Evolutionary conservation across 495 filamentous ascomycete species (phyloP), one percentile per base, ranked within the genome.

Genomic region (Oleoguttula mirabilis): DNA sequence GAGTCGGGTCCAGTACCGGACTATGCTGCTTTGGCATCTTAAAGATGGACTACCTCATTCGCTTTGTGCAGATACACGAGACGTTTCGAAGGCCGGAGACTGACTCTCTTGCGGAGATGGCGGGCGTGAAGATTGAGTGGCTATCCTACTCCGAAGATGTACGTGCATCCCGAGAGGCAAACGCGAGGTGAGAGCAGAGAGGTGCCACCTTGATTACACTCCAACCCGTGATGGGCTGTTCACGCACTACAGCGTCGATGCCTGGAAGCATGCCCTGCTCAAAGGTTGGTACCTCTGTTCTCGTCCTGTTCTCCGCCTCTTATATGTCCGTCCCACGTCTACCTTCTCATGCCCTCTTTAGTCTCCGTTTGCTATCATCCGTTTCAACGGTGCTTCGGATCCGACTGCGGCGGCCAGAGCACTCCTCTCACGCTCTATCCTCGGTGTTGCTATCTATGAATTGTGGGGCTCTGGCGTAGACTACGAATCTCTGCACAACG

Each of bases 1-100:
- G n/a, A n/a, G n/a, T n/a, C n/a, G n/a, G n/a, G n/a, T n/a, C n/a
- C n/a, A n/a, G n/a, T n/a, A n/a, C n/a, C n/a, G n/a, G n/a, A n/a
- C n/a, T n/a, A n/a, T n/a, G n/a, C n/a, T n/a, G n/a, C n/a, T n/a
- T n/a, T n/a, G n/a, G n/a, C n/a, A n/a, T n/a, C n/a, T 28, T 5
- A 32, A 28, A 5, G 34, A 59, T 59, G 74, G 76, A 90, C 43
- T 96, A 81, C 52, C 73, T 99, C 33, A 78, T 99, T 44, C 81
- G 88, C 47, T 85, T 96, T 56, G 84, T 79, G 10, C 92, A 96
- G 59, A 67, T 71, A 38, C 87, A 95, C 58, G 85, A 95, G 67
- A 80, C 73, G 11, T 99, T 99, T 58, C 82, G 88, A 39, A 71
- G 72, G 43, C 71, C 88, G 7, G 90, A 99, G 60, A 69, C 95